Base-by-base conservation (phyloP, 441 rosid species). In the Pelargonium fulgidum region DNA sequence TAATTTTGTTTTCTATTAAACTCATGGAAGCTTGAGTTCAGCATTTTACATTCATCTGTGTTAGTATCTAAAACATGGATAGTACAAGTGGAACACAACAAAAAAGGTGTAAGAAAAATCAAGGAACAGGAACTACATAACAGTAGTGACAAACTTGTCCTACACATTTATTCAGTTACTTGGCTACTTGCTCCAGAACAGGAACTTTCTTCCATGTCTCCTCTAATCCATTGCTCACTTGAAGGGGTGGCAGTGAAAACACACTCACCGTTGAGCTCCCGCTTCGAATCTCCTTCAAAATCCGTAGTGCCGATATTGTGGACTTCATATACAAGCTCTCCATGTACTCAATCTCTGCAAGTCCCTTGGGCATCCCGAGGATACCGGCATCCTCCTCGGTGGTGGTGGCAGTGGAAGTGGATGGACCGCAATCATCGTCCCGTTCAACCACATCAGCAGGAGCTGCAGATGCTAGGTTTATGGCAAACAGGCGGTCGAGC, bases 221-320 rank as follows among this genome's bases (percentile, higher is more conserved):
- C 4, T 87, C 88, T 70, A 81, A 22, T 19, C 88, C 87, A 73
- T 75, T 68, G 3, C 54, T 47, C n/a, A 48, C 56, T 74, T 86
- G 98, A 75, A 91, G 59, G 0, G 97, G 98, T 4, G 95, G 95
- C 81, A 87, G 78, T 0, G 96, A 93, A 66, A 91, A 88, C 4
- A 64, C 89, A 64, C 94, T 85, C n/a, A 86, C 91, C 0, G 98
- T 89, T 3, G 96, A 91, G 80, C 97, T 93, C 74, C 85, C 76
- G 0, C 93, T 88, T 48, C 92, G 82, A n/a, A 93, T 88, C 72
- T 89, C 88, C 82, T 88, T 84, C 79, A 89, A 74, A 41, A 79
- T 88, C 56, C 92, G 78, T 70, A 91, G 71, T 3, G 97, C 98
- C 1, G 94, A 82, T 11, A 86, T 69, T 0, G 92, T 79, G 77